phyloP scores from a whole-genome alignment of 352 stramenopile genomes.

The Pythium rishiriense region DNA sequence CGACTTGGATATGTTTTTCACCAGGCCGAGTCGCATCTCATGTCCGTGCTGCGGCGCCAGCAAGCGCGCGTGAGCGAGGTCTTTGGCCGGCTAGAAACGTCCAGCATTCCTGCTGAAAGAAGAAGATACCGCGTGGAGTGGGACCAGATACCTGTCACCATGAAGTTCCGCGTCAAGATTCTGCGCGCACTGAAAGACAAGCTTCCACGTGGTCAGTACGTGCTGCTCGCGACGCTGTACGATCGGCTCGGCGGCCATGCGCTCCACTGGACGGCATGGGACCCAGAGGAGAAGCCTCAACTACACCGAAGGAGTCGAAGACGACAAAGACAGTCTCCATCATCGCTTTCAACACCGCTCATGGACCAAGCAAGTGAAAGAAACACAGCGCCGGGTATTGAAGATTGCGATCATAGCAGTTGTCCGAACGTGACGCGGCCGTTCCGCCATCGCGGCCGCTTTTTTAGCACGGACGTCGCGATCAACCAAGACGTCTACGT shows the following conservation, averaged over 20 bases:
- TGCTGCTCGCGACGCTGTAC: slow-evolving; percentile 83
- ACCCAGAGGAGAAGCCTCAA: slow-evolving; percentile 34
- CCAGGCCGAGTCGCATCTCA: slow-evolving; percentile 65
- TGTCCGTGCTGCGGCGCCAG: slow-evolving; percentile 52
- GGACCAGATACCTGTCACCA: slow-evolving; percentile 66
- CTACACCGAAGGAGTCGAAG: not conserved
- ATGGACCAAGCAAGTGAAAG: not conserved
- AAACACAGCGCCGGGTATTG: not conserved
- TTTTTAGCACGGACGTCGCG: slow-evolving; percentile 79
- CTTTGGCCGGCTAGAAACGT: slow-evolving; percentile 55
- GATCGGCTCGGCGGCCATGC: slow-evolving; percentile 81
- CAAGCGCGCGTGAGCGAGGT: slow-evolving; percentile 60
- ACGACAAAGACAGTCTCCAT: not conserved
- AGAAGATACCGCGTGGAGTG: slow-evolving; percentile 75
- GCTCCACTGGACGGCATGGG: slow-evolving; percentile 74
- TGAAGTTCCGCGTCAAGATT: slow-evolving; percentile 64
- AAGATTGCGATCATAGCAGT: not conserved
- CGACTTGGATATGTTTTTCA: slow-evolving; percentile 71
- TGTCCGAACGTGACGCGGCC: slow-evolving; percentile 67
- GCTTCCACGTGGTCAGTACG: slow-evolving; percentile 72
- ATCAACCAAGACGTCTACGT: slow-evolving; percentile 83
- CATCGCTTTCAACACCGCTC: not conserved
- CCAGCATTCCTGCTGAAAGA: slow-evolving; percentile 36
- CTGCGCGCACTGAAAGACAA: slow-evolving; percentile 86
- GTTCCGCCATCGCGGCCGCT: slow-evolving; percentile 77